Conservation (phyloP, 345 rosid species). For the Heritiera littoralis region DNA sequence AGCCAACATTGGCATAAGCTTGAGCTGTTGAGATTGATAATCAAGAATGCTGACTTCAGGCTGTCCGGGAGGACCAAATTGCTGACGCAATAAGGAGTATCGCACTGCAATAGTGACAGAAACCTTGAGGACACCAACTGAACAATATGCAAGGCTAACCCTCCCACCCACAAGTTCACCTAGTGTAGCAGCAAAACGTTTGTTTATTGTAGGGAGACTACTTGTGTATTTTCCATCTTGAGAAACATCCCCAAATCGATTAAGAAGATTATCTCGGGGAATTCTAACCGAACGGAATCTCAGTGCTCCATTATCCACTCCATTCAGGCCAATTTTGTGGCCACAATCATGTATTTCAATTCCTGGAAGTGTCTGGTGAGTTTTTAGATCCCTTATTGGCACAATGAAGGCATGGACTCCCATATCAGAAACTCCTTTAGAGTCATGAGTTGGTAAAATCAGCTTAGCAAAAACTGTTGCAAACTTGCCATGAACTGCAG, state of each 20-base stretch:
- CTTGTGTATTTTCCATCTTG: slow-evolving; percentile 95
- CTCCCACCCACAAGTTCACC: slow-evolving; percentile 99
- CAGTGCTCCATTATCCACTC: slow-evolving; percentile 97
- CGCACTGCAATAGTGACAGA: slow-evolving; percentile 82
- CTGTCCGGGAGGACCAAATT: slow-evolving; percentile 93
- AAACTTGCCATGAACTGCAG: slow-evolving; percentile 97
- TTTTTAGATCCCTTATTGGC: slow-evolving; percentile 82
- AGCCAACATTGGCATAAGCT: slow-evolving; percentile 99
- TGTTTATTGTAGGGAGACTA: slow-evolving; percentile 84
- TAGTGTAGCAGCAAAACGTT: slow-evolving; percentile 91
- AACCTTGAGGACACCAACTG: slow-evolving; percentile 83
- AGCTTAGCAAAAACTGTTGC: slow-evolving; percentile 92
- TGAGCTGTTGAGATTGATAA: slow-evolving; percentile 99
- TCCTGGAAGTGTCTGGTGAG: slow-evolving; percentile 86
- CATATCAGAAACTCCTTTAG: slow-evolving; percentile 75
- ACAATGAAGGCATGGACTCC: slow-evolving; percentile 98
- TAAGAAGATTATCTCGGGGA: slow-evolving; percentile 94
- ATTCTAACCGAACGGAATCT: slow-evolving; percentile 83
- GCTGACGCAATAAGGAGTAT: slow-evolving; percentile 89
- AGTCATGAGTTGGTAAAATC: slow-evolving; percentile 84
- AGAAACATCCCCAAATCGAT: slow-evolving; percentile 94
- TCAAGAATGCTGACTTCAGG: slow-evolving; percentile 98
- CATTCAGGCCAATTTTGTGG: slow-evolving; percentile 90
- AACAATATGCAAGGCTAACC: slow-evolving; percentile 86
- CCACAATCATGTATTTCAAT: slow-evolving; percentile 96